These are phyloP conservation scores for Penicillium bialowiezense DNA, from an alignment of 495 filamentous ascomycete genomes.

Conservation along the genomic window DNA sequence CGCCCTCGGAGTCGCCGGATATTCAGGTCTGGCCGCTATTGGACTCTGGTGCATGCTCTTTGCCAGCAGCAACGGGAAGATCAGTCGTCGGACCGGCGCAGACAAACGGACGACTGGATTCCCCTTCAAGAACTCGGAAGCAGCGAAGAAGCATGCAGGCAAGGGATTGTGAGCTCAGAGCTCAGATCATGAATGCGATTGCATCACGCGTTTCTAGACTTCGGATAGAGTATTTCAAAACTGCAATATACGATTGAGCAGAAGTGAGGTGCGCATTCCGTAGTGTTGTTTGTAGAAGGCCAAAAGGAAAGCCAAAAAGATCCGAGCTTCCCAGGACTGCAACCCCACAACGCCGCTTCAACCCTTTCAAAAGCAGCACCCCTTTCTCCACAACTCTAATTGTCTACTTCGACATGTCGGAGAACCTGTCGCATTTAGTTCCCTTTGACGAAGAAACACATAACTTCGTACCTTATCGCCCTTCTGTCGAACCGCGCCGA, in stretches of 20 bases:
- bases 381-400: slow-evolving; percentile 8
- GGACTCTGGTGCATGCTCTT: slow-evolving; percentile 78
- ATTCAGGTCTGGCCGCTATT: slow-evolving; percentile 52
- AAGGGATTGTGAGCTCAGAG: slow-evolving; percentile 23
- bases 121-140: slow-evolving; percentile 59
- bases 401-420: slow-evolving; percentile 6
- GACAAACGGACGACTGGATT: slow-evolving; percentile 79
- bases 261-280: too few species aligned
- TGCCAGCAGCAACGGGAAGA: slow-evolving; percentile 57
- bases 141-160: slow-evolving; percentile 53
- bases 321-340: slow-evolving; percentile 6
- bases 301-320: background rate
- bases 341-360: slow-evolving; percentile 27
- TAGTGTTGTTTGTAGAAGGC: too few species aligned
- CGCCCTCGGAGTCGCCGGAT: slow-evolving; percentile 50
- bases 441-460: slow-evolving; percentile 24
- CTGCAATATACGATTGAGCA: too few species aligned
- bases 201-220: background rate
- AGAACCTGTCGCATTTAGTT: slow-evolving; percentile 10
- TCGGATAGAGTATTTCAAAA: too few species aligned
- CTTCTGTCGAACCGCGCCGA: slow-evolving; percentile 7
- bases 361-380: slow-evolving; percentile 22
- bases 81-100: slow-evolving; percentile 68
- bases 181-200: background rate
- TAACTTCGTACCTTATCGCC: slow-evolving; percentile 22